Percentiles rank a stretch among this genome's conserved stretches.
Conservation (phyloP, 305 asterid species). For the Ilex paraguariensis region DNA sequence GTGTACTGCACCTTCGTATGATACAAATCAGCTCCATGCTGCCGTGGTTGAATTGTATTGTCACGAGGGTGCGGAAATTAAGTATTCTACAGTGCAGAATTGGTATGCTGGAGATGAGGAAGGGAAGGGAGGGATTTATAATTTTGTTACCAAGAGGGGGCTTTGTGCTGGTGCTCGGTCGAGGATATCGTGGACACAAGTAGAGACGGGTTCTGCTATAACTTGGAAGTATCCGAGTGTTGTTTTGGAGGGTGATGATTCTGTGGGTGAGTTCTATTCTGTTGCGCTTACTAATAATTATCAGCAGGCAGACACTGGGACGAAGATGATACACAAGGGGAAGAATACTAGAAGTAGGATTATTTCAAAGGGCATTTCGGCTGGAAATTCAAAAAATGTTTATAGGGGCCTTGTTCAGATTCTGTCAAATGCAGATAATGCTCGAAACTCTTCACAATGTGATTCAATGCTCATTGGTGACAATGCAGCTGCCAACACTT, state of each 20-base stretch:
- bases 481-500: constrained; percentile 3
- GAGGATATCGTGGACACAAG: constrained; percentile 97
- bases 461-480: not conserved
- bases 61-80: constrained; percentile 75
- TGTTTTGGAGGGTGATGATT: constrained; percentile 83
- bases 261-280: constrained; percentile 92
- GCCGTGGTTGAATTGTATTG: constrained; percentile 92
- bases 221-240: constrained; percentile 99
- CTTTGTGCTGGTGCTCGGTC: constrained; percentile 72
- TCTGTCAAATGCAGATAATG: not conserved
- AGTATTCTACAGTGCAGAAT: constrained; percentile 95
- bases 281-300: constrained; percentile 87
- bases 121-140: constrained; percentile 82
- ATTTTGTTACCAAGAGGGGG: constrained; percentile 92
- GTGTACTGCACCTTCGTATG: constrained; percentile 93
- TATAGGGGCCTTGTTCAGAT: constrained; percentile 84
- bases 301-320: constrained; percentile 98
- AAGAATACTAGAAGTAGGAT: constrained; percentile 91
- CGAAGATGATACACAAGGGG: constrained; percentile 97
- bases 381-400: constrained; percentile 22
- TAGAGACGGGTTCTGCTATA: constrained; percentile 96
- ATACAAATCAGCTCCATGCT: constrained; percentile 86
- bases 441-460: not conserved
- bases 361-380: constrained; percentile 89
- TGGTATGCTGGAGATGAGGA: constrained; percentile 96